Conservation (phyloP, 306 rosid genomes). For the Cicer chorassanicum region DNA sequence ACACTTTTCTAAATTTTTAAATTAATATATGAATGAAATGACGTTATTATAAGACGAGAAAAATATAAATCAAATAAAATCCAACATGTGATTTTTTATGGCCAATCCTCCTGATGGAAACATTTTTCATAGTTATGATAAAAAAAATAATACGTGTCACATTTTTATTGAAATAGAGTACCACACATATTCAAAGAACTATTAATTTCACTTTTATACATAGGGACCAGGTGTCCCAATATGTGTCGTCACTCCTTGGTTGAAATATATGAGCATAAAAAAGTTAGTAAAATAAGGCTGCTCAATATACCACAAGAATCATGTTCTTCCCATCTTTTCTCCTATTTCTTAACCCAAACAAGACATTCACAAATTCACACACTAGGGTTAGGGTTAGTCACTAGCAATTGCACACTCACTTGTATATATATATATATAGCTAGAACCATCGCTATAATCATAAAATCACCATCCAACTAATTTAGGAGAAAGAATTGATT, state of each 20-base stretch:
- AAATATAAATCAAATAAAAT: no score
- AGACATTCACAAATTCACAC: conserved; percentile 44
- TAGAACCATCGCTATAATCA: conserved; percentile 1
- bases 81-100: no score
- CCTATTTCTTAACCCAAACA: conserved; percentile 39
- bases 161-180: background rate
- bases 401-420: conserved; percentile 38
- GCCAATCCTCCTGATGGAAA: no score
- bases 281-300: conserved; percentile 54
- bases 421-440: conserved; percentile 20
- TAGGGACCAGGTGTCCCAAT: conserved; percentile 40
- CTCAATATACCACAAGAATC: conserved; percentile 41
- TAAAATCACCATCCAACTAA: background rate
- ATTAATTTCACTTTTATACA: background rate
- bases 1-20: no score
- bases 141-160: background rate
- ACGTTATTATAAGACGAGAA: no score
- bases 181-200: conserved; percentile 20
- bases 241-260: conserved; percentile 26
- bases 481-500: conserved; percentile 30
- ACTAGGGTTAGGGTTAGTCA: conserved; percentile 75
- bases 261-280: conserved; percentile 46
- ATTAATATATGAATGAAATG: no score
- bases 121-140: no score
- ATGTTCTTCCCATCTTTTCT: conserved; percentile 34